Percentiles rank a stretch among this genome's conserved stretches.
Conservation (phyloP, 306 rosid genomes). For the Pterocarpus santalinus region DNA sequence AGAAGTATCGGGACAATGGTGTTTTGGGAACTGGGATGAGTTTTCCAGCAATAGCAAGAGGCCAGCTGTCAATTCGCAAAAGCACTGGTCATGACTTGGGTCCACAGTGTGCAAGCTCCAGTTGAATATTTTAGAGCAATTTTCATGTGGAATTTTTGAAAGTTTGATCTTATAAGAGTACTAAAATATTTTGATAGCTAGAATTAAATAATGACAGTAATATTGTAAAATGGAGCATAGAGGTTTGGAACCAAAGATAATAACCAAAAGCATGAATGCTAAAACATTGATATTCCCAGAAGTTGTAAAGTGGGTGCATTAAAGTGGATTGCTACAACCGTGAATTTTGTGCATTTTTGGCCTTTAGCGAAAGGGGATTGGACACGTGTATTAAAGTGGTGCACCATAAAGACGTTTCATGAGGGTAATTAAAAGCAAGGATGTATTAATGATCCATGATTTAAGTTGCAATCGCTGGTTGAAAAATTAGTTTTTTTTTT, state of each 20-base stretch:
- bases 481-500: too few relatives aligned
- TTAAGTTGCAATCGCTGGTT: too few relatives aligned
- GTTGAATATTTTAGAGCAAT: slow-evolving; percentile 18
- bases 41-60: slow-evolving; percentile 86
- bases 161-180: neutral
- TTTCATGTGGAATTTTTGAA: neutral
- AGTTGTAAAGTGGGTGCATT: too few relatives aligned
- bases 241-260: slow-evolving; percentile 15
- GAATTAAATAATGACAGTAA: neutral
- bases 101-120: neutral
- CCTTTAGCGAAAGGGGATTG: too few relatives aligned
- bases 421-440: too few relatives aligned
- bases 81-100: slow-evolving; percentile 26
- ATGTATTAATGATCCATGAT: too few relatives aligned
- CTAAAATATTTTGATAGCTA: neutral
- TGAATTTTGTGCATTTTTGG: too few relatives aligned
- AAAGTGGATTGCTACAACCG: too few relatives aligned
- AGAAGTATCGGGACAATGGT: slow-evolving; percentile 59
- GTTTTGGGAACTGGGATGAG: slow-evolving; percentile 89
- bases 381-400: too few relatives aligned
- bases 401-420: too few relatives aligned
- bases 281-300: neutral
- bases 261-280: slow-evolving; percentile 27
- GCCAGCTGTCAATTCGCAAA: slow-evolving; percentile 76
- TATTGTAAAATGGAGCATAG: slow-evolving; percentile 8